These are phyloP conservation scores for Mycena amicta DNA, from an alignment of 768 basidiomycete genomes.

Conservation along the genomic window DNA sequence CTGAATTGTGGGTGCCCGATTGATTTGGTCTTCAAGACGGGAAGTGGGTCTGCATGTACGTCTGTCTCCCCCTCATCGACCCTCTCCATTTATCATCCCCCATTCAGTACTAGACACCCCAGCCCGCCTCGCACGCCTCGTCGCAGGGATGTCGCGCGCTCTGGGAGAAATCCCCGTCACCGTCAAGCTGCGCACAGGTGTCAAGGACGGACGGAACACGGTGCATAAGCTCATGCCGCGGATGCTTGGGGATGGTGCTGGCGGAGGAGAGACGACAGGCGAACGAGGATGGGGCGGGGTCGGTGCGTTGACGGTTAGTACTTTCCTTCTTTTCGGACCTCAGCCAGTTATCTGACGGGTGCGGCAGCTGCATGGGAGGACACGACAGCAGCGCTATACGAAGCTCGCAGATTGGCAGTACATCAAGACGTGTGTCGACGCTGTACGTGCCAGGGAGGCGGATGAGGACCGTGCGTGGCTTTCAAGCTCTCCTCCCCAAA, in stretches of 20 bases:
- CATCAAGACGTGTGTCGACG: constrained; percentile 83
- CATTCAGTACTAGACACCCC: constrained; percentile 78
- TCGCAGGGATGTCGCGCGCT: constrained; percentile 89
- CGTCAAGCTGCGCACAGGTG: constrained; percentile 89
- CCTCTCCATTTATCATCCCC: constrained; percentile 1
- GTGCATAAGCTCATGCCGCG: constrained; percentile 93
- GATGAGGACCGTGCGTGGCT: constrained; percentile 67
- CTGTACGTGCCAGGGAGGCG: constrained; percentile 68
- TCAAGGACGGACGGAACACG: constrained; percentile 83
- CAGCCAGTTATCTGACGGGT: constrained; percentile 40
- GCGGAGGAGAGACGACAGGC: constrained; percentile 8
- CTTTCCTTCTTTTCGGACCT: background rate
- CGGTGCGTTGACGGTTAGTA: background rate
- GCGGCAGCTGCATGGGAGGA: constrained; percentile 78
- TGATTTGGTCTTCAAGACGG: constrained; percentile 89
- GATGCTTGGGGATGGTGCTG: constrained; percentile 32
- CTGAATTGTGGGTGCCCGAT: constrained; percentile 98
- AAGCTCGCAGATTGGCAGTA: constrained; percentile 94
- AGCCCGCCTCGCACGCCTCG: constrained; percentile 79
- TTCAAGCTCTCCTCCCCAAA: background rate
- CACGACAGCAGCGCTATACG: constrained; percentile 92
- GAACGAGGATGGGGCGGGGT: constrained; percentile 36
- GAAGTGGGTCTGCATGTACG: constrained; percentile 87
- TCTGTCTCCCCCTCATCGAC: constrained; percentile 23
- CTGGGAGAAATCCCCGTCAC: constrained; percentile 91